Evolutionary conservation across 2,329 filamentous ascomycete genomes (phyloP).

Genomic region (Cercospora nicotianae): DNA sequence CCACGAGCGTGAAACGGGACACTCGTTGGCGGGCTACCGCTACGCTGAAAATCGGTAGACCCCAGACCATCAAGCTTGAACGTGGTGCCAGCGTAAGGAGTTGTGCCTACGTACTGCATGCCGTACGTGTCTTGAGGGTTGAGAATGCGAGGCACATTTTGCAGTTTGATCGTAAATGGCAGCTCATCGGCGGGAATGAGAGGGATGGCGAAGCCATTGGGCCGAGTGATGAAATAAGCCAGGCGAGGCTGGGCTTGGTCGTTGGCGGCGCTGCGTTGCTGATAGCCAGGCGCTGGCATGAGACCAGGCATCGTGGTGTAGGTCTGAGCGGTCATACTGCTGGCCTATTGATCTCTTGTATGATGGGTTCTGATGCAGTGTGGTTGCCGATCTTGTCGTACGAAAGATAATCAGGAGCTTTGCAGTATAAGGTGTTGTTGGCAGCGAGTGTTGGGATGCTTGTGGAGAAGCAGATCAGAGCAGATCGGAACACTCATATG

Average conservation of each 20-base stretch:
- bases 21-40: constrained; percentile 23
- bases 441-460: not conserved
- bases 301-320: constrained; percentile 15
- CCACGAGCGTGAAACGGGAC: constrained; percentile 19
- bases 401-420: not conserved
- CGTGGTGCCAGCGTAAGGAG: constrained; percentile 29
- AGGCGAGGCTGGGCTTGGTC: constrained; percentile 25
- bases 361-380: not conserved
- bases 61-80: constrained; percentile 29
- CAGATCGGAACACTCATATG: not conserved
- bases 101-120: constrained; percentile 36
- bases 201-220: constrained; percentile 40
- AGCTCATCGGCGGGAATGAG: constrained; percentile 48
- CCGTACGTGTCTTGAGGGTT: constrained; percentile 34
- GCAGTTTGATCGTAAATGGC: constrained; percentile 41
- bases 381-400: not conserved
- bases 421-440: not conserved
- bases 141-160: constrained; percentile 41
- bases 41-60: constrained; percentile 17
- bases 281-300: constrained; percentile 12
- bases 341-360: not conserved
- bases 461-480: not conserved
- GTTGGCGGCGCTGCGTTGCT: constrained; percentile 9
- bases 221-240: constrained; percentile 43
- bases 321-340: constrained; percentile 8